These are phyloP conservation scores for Onygenales sp. DNA, from an alignment of 2,329 filamentous ascomycete genomes.

Conservation along the genomic window DNA sequence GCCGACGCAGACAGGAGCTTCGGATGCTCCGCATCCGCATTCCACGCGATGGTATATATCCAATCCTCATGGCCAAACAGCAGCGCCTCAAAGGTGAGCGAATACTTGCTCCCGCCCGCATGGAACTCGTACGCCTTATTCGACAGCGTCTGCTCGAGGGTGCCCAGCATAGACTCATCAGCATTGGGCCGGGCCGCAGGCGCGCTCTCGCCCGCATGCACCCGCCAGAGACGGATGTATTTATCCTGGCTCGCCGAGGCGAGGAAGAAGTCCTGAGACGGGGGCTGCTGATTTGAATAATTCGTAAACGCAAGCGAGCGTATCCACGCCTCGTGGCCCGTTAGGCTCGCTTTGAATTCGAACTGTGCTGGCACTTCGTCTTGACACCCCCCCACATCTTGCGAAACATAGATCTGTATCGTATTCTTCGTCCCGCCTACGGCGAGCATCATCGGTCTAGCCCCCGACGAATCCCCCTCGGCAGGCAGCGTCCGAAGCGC, in stretches of 20 bases:
- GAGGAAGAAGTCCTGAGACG: slow-evolving; percentile 61
- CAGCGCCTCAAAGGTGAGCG: slow-evolving; percentile 85
- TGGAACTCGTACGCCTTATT: slow-evolving; percentile 81
- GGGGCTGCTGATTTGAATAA: slow-evolving; percentile 18
- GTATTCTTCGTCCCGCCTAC: slow-evolving; percentile 73
- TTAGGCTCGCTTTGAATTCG: slow-evolving; percentile 62
- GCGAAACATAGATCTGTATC: slow-evolving; percentile 69
- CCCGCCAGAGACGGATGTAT: slow-evolving; percentile 86
- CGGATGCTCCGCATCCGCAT: slow-evolving; percentile 44
- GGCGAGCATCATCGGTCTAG: slow-evolving; percentile 53
- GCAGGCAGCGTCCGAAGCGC: slow-evolving; percentile 55
- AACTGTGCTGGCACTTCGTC: slow-evolving; percentile 42
- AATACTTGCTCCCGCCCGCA: slow-evolving; percentile 54
- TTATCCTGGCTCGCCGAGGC: slow-evolving; percentile 96
- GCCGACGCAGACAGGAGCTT: slow-evolving; percentile 84
- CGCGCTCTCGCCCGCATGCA: slow-evolving; percentile 61
- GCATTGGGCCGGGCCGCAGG: slow-evolving; percentile 38
- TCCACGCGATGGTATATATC: slow-evolving; percentile 87
- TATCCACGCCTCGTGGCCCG: slow-evolving; percentile 92
- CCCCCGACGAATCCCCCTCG: slow-evolving; percentile 27
- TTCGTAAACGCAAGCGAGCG: slow-evolving; percentile 69
- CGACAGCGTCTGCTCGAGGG: slow-evolving; percentile 59
- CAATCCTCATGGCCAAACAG: slow-evolving; percentile 95
- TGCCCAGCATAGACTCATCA: slow-evolving; percentile 22
- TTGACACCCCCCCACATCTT: slow-evolving; percentile 20